A percentile compares a stretch with the other conserved stretches of the same genome.
Evolutionary conservation across 2,329 filamentous ascomycete genomes (phyloP).

Genomic region (Fusarium zealandicum): DNA sequence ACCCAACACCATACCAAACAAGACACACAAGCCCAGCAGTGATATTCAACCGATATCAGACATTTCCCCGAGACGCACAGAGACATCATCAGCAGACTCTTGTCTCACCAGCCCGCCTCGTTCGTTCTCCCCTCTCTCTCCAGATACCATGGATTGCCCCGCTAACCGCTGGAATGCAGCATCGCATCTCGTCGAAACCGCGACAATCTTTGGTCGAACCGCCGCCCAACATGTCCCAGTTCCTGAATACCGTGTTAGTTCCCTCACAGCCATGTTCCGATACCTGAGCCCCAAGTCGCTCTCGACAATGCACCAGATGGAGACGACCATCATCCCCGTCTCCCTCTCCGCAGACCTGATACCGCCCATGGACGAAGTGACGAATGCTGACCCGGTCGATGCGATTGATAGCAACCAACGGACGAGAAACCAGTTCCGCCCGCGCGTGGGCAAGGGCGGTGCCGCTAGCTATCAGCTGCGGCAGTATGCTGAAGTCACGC

Average conservation of each 20-base stretch:
- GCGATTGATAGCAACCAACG: slow-evolving; percentile 74
- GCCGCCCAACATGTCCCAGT: slow-evolving; percentile 48
- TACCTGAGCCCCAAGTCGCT: slow-evolving; percentile 47
- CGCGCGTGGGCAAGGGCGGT: slow-evolving; percentile 86
- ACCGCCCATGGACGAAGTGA: slow-evolving; percentile 27
- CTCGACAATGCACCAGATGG: slow-evolving; percentile 43
- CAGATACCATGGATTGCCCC: slow-evolving; percentile 45
- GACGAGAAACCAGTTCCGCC: slow-evolving; percentile 89
- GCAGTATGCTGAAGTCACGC: slow-evolving; percentile 96
- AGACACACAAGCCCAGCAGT: slow-evolving; percentile 15
- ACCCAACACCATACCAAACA: slow-evolving; percentile 9
- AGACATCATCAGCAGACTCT: slow-evolving; percentile 7
- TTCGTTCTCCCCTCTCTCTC: slow-evolving; percentile 13
- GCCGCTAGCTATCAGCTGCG: slow-evolving; percentile 89
- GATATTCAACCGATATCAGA: slow-evolving; percentile 9
- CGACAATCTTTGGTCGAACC: slow-evolving; percentile 4
- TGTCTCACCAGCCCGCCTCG: slow-evolving; percentile 28
- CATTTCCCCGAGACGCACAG: slow-evolving; percentile 5
- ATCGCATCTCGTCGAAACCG: slow-evolving; percentile 21
- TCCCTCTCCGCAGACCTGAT: slow-evolving; percentile 27
- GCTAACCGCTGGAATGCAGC: slow-evolving; percentile 53
- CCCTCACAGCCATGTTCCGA: slow-evolving; percentile 39
- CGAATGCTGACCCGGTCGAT: slow-evolving; percentile 43
- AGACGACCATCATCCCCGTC: slow-evolving; percentile 44
- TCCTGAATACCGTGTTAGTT: slow-evolving; percentile 54